Base-by-base conservation (phyloP, 2,329 filamentous ascomycete genomes). In the Diaporthe ilicicola region DNA sequence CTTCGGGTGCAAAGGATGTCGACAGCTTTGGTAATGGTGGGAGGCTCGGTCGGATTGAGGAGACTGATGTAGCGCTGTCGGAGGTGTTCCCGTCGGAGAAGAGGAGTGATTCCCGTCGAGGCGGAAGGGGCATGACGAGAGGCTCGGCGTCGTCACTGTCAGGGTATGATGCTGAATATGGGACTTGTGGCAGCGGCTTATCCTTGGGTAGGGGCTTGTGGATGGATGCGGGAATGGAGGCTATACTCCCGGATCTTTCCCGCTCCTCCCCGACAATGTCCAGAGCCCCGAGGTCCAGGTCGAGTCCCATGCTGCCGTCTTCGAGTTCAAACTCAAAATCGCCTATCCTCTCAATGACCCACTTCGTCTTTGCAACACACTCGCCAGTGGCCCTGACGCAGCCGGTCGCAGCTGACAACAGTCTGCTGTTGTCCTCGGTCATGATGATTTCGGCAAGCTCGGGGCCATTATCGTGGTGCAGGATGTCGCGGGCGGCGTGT, bases 381-480 rank as follows among this genome's bases (percentile, higher is more conserved):
- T 97, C 94, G 50, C 95, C 95, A 54, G 95, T 94, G 27, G 94
- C 93, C 75, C 94, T 92, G 32, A 99, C 95, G 78, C 95, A 98
- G 72, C 90, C 91, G 8, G 94, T 97, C 10, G 94, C 94, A 24
- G 94, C 93, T 72, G 88, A 86, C 39, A 96, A 88, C 50, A 97
- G 86, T 34, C 91, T 87, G 74, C 89, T 91, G 74, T 94, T 94
- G 77, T 95, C 92, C 72, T 94, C 90, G 1, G 93, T 93, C 81
- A 94, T 89, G 75, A 97, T 92, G 42, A 97, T 86, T 72, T 95
- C 91, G 72, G 94, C 93, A 39, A 92, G 90, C 15, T 92, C 91
- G 9, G 87, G 84, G n/a, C 90, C 89, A 4, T 89, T 87, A 59
- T 89, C 89, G 22, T 72, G 69, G 71, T 86, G 89, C 77, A 97